These are phyloP conservation scores for Nothomitra cinnamomea DNA, from an alignment of 2,329 filamentous ascomycete species.

Conservation along the genomic window DNA sequence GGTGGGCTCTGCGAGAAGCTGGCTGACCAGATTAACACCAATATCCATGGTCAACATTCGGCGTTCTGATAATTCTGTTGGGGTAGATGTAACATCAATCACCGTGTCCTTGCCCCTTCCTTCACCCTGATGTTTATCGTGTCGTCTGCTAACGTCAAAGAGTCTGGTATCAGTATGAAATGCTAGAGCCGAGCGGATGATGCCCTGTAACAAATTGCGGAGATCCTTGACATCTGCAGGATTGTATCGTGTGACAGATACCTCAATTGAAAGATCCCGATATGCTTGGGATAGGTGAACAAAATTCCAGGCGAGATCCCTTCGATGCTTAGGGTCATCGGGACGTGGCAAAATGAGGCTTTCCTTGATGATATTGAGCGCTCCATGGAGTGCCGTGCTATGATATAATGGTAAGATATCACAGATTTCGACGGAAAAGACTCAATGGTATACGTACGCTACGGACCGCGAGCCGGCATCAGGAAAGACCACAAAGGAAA, in stretches of 20 bases:
- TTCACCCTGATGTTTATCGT: conserved; percentile 11
- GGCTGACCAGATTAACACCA: background rate
- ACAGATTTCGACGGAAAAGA: conserved; percentile 1
- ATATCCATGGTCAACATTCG: background rate
- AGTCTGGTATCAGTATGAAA: conserved; percentile 32
- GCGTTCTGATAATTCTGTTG: background rate
- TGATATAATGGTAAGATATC: background rate
- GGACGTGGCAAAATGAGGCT: conserved; percentile 22
- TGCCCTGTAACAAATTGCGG: conserved; percentile 37
- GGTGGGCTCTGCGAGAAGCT: conserved; percentile 28
- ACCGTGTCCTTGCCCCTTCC: background rate
- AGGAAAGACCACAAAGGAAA: conserved; percentile 33
- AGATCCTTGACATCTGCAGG: conserved; percentile 33
- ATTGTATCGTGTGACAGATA: conserved; percentile 36
- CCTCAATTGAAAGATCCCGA: conserved; percentile 38
- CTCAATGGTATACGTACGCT: conserved; percentile 21
- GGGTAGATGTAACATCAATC: no score
- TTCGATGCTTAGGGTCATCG: conserved; percentile 22
- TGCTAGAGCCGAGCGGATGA: conserved; percentile 35
- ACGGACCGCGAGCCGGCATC: conserved; percentile 38
- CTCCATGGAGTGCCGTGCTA: conserved; percentile 26
- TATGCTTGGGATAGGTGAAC: conserved; percentile 39
- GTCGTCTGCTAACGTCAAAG: conserved; percentile 20
- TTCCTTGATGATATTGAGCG: conserved; percentile 31
- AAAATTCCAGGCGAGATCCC: conserved; percentile 33